Conservation (phyloP, 192 early-diverging fungal species). For the Entomortierella parvispora region DNA sequence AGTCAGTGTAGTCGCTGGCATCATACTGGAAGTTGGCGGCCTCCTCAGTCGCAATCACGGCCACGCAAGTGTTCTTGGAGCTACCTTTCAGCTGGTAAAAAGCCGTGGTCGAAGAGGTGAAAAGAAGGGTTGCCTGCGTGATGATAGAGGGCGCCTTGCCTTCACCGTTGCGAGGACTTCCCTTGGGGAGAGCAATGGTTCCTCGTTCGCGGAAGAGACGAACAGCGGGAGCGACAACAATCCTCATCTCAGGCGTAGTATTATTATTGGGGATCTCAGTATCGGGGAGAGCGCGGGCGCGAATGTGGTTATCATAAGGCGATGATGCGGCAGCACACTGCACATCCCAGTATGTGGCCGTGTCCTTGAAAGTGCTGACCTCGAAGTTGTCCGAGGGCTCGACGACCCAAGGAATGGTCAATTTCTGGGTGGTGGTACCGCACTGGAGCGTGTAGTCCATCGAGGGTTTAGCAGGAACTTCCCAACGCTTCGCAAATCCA, state of each 20-base stretch:
- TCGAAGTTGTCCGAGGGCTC: slow-evolving; percentile 21
- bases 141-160: slow-evolving; percentile 6
- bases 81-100: slow-evolving; percentile 29
- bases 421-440: slow-evolving; percentile 4
- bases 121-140: slow-evolving; percentile 26
- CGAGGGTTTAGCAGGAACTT: slow-evolving; percentile 37
- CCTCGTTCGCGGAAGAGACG: slow-evolving; percentile 40
- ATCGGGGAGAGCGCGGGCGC: background rate
- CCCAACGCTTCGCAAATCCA: slow-evolving; percentile 37
- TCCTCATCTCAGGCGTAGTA: background rate
- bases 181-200: slow-evolving; percentile 16
- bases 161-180: slow-evolving; percentile 6
- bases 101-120: slow-evolving; percentile 31
- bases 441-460: slow-evolving; percentile 49
- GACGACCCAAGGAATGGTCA: slow-evolving; percentile 50
- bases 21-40: slow-evolving; percentile 25
- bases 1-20: slow-evolving; percentile 20
- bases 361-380: slow-evolving; percentile 36
- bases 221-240: slow-evolving; percentile 11
- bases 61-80: slow-evolving; percentile 41
- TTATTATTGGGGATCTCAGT: background rate
- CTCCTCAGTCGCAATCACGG: slow-evolving; percentile 48
- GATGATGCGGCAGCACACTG: slow-evolving; percentile 28
- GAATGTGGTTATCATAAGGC: slow-evolving; percentile 20
- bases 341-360: slow-evolving; percentile 42